Evolutionary conservation across 75 land plant species (phyloP).

Genomic region (Adiantum capillusveneris): DNA sequence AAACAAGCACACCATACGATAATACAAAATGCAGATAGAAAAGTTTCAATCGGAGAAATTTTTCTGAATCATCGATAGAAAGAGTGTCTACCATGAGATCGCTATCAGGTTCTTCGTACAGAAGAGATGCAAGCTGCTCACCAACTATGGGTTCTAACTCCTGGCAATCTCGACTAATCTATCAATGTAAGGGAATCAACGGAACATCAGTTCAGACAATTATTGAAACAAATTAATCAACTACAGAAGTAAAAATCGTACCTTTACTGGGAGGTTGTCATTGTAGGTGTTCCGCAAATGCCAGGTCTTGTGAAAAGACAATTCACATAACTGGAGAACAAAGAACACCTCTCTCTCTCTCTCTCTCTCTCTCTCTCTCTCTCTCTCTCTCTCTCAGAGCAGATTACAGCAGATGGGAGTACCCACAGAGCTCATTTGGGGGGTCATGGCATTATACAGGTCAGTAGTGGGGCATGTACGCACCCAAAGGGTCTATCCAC

Average conservation of each 20-base stretch:
- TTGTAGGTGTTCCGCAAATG: slow-evolving; percentile 95
- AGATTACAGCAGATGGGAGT: no score
- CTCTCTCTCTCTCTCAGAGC: slow-evolving; percentile 10
- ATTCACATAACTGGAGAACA: slow-evolving; percentile 67
- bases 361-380: slow-evolving; percentile 5
- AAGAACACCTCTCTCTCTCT: background rate
- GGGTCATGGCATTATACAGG: no score
- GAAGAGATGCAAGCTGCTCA: slow-evolving; percentile 80
- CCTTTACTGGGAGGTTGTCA: slow-evolving; percentile 98
- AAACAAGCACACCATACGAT: no score
- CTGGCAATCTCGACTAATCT: slow-evolving; percentile 98
- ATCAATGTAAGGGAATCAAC: slow-evolving; percentile 1
- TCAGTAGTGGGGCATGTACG: no score
- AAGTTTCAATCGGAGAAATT: no score
- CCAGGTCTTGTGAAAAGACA: slow-evolving; percentile 90
- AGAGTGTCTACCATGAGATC: slow-evolving; percentile 70
- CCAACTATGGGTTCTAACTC: slow-evolving; percentile 90
- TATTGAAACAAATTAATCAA: no score
- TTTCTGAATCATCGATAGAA: no score
- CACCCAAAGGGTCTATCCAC: no score
- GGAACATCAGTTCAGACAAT: no score
- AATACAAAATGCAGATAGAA: no score
- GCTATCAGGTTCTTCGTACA: slow-evolving; percentile 93
- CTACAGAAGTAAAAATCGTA: slow-evolving; percentile 18
- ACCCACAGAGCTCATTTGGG: no score